phyloP scores from a whole-genome alignment of 805 yeast species.

The Clavispora phyllophila region DNA sequence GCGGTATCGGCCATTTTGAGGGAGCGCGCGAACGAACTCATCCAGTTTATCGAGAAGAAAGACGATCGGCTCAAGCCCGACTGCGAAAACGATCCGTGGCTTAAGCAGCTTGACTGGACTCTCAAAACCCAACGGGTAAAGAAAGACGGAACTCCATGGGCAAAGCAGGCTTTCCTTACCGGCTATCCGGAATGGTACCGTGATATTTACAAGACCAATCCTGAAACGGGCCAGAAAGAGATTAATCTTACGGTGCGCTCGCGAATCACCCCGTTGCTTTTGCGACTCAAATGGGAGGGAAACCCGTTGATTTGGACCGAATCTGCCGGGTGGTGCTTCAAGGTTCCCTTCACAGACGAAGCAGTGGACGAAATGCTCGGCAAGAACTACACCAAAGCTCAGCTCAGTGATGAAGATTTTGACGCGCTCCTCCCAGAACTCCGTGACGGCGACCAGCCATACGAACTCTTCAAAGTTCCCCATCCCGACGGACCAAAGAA shows the following conservation, averaged over 20 bases:
- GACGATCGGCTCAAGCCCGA: slow-evolving; percentile 21
- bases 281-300: slow-evolving; percentile 80
- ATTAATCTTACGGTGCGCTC: slow-evolving; percentile 67
- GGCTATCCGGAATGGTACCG: slow-evolving; percentile 96
- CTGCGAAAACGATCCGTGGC: slow-evolving; percentile 76
- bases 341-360: slow-evolving; percentile 42
- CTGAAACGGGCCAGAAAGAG: slow-evolving; percentile 30
- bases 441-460: slow-evolving; percentile 17
- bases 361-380: slow-evolving; percentile 22
- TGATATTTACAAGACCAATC: slow-evolving; percentile 37
- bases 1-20: slow-evolving; percentile 56
- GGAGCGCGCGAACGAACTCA: slow-evolving; percentile 56
- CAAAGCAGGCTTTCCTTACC: slow-evolving; percentile 70
- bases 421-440: slow-evolving; percentile 20
- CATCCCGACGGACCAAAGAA: slow-evolving; percentile 78
- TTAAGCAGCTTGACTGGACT: slow-evolving; percentile 85
- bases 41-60: slow-evolving; percentile 34
- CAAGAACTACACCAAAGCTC: slow-evolving; percentile 36
- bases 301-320: slow-evolving; percentile 80
- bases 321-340: slow-evolving; percentile 83
- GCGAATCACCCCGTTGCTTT: slow-evolving; percentile 68
- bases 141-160: slow-evolving; percentile 63
- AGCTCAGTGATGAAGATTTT: slow-evolving; percentile 25
- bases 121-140: slow-evolving; percentile 54
- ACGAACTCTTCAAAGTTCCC: slow-evolving; percentile 65